A percentile compares a stretch with the other conserved stretches of the same genome.
These are phyloP conservation scores for Thermoascus crustaceus DNA, from an alignment of 2,329 filamentous ascomycete species.

Conservation along the genomic window DNA sequence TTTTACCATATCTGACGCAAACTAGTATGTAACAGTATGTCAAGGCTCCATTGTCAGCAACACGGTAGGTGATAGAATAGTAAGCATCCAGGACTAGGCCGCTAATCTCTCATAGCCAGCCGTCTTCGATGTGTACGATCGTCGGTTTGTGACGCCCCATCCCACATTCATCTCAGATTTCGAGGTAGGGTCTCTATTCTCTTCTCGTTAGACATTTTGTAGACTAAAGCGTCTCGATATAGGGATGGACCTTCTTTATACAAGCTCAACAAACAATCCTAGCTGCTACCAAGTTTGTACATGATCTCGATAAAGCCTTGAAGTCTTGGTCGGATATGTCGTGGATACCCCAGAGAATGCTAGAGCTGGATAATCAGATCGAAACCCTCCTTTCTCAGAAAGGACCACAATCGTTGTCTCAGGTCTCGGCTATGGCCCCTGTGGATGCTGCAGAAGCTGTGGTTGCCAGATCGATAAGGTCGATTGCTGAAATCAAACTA, in stretches of 20 bases:
- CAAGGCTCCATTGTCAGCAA: conserved; percentile 47
- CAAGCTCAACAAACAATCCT: conserved; percentile 18
- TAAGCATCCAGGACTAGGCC: conserved; percentile 2
- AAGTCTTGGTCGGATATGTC: conserved; percentile 5
- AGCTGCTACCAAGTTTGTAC: conserved; percentile 14
- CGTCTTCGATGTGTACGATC: conserved; percentile 14
- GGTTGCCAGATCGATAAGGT: conserved; percentile 14
- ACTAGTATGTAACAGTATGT: conserved; percentile 42
- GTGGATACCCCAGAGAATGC: conserved; percentile 13
- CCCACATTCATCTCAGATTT: conserved; percentile 8
- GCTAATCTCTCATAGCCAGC: conserved; percentile 7
- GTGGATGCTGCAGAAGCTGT: conserved; percentile 12
- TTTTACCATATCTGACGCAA: conserved; percentile 3
- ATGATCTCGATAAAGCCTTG: conserved; percentile 13
- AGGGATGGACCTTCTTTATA: conserved; percentile 18
- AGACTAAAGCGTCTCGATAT: background rate
- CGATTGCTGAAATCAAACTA: conserved; percentile 21
- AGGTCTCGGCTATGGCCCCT: background rate
- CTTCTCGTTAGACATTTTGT: background rate
- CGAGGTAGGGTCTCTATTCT: background rate
- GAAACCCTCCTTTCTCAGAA: conserved; percentile 8
- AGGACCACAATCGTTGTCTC: background rate
- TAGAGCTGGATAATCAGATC: conserved; percentile 14
- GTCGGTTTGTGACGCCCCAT: conserved; percentile 16
- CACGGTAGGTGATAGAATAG: conserved; percentile 26